Evolutionary conservation across 805 yeast genomes (phyloP).

Genomic region (Metschnikowia santaceciliae): DNA sequence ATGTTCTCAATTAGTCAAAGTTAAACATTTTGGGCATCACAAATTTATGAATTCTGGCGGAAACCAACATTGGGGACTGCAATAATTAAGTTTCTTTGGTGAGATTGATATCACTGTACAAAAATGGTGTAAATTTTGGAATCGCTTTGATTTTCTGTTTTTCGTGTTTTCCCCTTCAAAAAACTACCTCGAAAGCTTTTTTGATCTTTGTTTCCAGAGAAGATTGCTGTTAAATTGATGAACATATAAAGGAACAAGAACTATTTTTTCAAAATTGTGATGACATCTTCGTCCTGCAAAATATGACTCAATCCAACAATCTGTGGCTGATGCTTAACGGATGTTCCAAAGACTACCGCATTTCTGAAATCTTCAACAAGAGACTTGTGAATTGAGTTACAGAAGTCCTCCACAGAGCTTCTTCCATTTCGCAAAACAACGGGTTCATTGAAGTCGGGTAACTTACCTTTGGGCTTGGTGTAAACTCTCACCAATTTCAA

Average conservation of each 20-base stretch:
- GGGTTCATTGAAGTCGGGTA: constrained; percentile 94
- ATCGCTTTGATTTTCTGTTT: no score
- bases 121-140: no score
- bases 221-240: neutral
- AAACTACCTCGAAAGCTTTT: no score
- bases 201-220: neutral
- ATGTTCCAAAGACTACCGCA: constrained; percentile 89
- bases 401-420: constrained; percentile 89
- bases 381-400: constrained; percentile 93
- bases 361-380: constrained; percentile 89
- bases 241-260: neutral
- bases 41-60: no score
- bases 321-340: constrained; percentile 98
- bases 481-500: constrained; percentile 90
- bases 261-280: constrained; percentile 80
- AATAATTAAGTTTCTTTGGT: no score
- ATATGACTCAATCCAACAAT: constrained; percentile 83
- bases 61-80: no score
- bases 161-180: no score
- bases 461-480: constrained; percentile 92
- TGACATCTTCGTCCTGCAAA: constrained; percentile 94
- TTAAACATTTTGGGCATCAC: no score
- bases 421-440: constrained; percentile 82
- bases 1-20: no score
- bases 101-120: no score